These are phyloP conservation scores for Malus hybrid DNA, from an alignment of 331 rosid species.

Conservation along the genomic window DNA sequence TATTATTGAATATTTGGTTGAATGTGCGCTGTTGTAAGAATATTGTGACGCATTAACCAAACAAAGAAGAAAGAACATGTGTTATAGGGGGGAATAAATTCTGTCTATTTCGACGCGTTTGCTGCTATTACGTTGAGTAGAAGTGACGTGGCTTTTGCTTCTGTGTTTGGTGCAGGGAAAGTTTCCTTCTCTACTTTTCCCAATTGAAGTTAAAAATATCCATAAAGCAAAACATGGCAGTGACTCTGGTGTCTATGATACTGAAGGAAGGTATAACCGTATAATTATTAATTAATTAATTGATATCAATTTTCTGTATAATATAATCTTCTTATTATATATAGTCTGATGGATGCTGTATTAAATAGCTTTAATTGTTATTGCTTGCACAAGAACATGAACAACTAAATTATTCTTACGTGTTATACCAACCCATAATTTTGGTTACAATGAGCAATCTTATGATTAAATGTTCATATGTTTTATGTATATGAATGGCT, in stretches of 20 bases:
- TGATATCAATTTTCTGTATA: not conserved
- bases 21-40: not conserved
- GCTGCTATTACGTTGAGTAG: not conserved
- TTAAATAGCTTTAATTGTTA: not conserved
- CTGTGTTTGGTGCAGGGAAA: conserved; percentile 47
- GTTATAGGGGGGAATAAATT: not conserved
- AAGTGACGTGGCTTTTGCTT: not conserved
- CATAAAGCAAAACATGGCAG: conserved; percentile 62
- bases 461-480: too few relatives aligned
- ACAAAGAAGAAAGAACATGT: not conserved
- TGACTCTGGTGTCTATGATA: conserved; percentile 63
- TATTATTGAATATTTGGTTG: not conserved
- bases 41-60: not conserved
- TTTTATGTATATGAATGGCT: too few relatives aligned
- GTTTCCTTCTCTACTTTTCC: conserved; percentile 52
- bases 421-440: too few relatives aligned
- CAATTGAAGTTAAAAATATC: conserved; percentile 62
- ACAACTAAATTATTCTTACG: not conserved
- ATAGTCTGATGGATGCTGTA: not conserved
- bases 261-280: conserved; percentile 80
- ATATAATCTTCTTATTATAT: not conserved
- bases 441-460: too few relatives aligned
- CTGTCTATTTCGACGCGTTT: not conserved
- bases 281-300: not conserved
- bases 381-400: not conserved